Conservation (phyloP, 1,139 yeast genomes). For the Geotrichum histeridarum region DNA sequence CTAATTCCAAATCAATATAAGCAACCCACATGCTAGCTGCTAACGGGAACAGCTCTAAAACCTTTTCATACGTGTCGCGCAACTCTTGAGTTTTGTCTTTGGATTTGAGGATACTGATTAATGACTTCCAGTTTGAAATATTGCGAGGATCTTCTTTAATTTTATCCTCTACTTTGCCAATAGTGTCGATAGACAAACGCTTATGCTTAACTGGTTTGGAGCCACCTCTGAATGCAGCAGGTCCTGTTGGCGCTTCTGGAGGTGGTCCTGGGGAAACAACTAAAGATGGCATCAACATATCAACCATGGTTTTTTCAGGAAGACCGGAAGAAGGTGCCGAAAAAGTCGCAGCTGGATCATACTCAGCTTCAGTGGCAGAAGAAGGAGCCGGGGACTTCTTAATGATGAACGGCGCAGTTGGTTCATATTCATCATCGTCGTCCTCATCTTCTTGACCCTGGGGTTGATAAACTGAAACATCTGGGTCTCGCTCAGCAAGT, state of each 20-base stretch:
- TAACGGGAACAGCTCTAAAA: constrained; percentile 60
- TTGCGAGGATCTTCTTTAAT: constrained; percentile 55
- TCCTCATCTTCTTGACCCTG: neutral
- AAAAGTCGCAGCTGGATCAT: neutral
- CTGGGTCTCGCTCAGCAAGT: neutral
- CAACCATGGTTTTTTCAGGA: neutral
- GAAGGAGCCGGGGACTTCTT: constrained; percentile 7
- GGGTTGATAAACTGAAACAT: neutral
- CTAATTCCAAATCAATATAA: constrained; percentile 65
- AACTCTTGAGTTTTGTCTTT: constrained; percentile 64
- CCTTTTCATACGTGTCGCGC: constrained; percentile 54
- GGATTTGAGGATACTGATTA: constrained; percentile 49
- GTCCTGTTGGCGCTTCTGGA: neutral
- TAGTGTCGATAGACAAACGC: constrained; percentile 43
- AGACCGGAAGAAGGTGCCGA: neutral
- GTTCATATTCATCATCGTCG: constrained; percentile 16
- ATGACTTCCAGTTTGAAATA: constrained; percentile 52
- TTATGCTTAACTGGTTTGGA: constrained; percentile 27
- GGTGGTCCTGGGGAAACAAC: neutral
- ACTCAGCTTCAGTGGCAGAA: neutral
- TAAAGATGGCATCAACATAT: neutral
- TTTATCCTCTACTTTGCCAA: constrained; percentile 57
- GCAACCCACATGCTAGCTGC: constrained; percentile 61
- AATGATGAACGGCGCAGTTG: constrained; percentile 11
- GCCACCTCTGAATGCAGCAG: neutral